These are phyloP conservation scores for Fusarium musae DNA, from an alignment of 2,329 filamentous ascomycete genomes.

Conservation along the genomic window DNA sequence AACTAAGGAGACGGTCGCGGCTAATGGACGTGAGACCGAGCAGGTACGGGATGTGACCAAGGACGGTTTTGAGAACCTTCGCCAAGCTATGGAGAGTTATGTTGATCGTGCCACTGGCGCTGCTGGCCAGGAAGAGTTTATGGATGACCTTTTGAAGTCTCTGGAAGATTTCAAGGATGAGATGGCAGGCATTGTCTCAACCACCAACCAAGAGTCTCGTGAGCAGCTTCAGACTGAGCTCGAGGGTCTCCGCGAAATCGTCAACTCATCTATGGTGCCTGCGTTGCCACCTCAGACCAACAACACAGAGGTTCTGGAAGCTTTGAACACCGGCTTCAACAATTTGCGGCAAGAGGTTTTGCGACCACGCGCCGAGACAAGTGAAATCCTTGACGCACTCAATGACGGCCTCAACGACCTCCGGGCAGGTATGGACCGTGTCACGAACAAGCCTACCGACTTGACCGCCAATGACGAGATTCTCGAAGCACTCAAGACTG, in stretches of 20 bases:
- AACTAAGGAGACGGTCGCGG: conserved; percentile 81
- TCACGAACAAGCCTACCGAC: conserved; percentile 82
- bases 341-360: conserved; percentile 80
- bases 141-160: conserved; percentile 73
- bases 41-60: conserved; percentile 89
- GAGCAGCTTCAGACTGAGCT: conserved; percentile 85
- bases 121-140: conserved; percentile 80
- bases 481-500: conserved; percentile 85
- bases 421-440: conserved; percentile 78
- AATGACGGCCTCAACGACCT: conserved; percentile 88
- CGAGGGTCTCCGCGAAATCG: conserved; percentile 80
- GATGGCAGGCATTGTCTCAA: conserved; percentile 69
- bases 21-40: conserved; percentile 84
- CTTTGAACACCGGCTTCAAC: conserved; percentile 77
- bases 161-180: conserved; percentile 76
- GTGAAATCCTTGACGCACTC: conserved; percentile 88
- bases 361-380: conserved; percentile 74
- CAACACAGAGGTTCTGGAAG: conserved; percentile 75
- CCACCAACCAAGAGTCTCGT: conserved; percentile 57
- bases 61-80: conserved; percentile 84
- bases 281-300: conserved; percentile 56
- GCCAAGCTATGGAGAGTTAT: conserved; percentile 82
- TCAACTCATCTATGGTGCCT: conserved; percentile 76
- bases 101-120: conserved; percentile 77
- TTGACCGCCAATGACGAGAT: conserved; percentile 90